phyloP scores from a whole-genome alignment of 2,329 filamentous ascomycete genomes.

The Aspergillus fumigatus region DNA sequence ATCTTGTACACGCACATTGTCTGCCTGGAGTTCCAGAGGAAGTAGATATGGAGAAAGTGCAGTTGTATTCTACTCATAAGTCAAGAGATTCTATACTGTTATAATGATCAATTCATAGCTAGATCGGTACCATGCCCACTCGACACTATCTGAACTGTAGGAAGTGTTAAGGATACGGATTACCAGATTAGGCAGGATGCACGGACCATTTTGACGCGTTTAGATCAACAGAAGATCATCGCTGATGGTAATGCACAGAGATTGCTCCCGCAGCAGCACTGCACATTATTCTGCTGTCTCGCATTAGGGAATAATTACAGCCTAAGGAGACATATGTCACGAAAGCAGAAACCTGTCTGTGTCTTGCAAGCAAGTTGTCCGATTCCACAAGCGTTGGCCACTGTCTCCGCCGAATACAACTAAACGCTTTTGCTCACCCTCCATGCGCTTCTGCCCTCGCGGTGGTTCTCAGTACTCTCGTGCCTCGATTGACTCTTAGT shows the following conservation, averaged over 20 bases:
- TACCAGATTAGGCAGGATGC: slow-evolving; percentile 2
- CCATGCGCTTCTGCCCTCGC: neutral
- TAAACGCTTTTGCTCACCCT: neutral
- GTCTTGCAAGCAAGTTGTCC: neutral
- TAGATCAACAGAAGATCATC: neutral
- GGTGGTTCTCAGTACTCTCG: neutral
- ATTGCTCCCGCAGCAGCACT: slow-evolving; percentile 43
- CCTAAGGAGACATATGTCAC: neutral
- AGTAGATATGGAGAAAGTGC: too few species aligned
- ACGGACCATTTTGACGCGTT: slow-evolving; percentile 1
- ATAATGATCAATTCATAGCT: neutral
- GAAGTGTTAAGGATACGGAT: neutral
- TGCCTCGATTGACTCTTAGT: neutral
- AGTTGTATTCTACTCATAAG: neutral
- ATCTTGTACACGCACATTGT: neutral
- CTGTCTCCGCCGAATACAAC: neutral
- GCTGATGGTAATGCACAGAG: slow-evolving; percentile 2
- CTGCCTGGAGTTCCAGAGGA: neutral
- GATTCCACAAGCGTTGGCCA: neutral
- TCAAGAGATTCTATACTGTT: slow-evolving; percentile 2
- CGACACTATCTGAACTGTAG: neutral
- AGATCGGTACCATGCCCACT: neutral
- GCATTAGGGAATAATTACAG: neutral
- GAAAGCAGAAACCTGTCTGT: neutral
- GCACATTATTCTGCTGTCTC: neutral